A percentile compares a stretch with the other conserved stretches of the same genome.
Conservation (phyloP, 805 yeast genomes). For the Nakazawaea populi region DNA sequence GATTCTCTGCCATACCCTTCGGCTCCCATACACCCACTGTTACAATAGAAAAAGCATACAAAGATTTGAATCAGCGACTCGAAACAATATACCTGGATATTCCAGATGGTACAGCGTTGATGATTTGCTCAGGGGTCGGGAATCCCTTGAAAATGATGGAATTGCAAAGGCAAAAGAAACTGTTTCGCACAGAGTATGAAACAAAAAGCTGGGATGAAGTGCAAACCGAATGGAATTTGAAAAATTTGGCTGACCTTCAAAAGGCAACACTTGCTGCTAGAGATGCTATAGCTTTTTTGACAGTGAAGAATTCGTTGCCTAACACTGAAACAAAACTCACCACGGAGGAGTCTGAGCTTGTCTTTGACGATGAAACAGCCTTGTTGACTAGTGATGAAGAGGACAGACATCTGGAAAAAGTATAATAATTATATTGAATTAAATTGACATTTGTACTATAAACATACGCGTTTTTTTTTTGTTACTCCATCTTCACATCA, state of each 20-base stretch:
- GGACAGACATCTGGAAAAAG: not conserved
- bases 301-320: conserved; percentile 27
- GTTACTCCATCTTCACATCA: conserved; percentile 12
- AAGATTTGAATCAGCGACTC: conserved; percentile 38
- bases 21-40: conserved; percentile 12
- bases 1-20: conserved; percentile 13
- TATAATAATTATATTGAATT: too few species aligned
- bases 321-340: not conserved
- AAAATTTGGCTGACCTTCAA: conserved; percentile 40
- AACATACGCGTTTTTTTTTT: not conserved
- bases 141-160: conserved; percentile 44
- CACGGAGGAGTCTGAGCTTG: not conserved
- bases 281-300: conserved; percentile 51
- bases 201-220: conserved; percentile 36
- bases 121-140: conserved; percentile 61
- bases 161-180: conserved; percentile 37
- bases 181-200: conserved; percentile 37
- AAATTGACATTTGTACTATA: too few species aligned
- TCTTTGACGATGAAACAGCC: not conserved
- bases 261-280: conserved; percentile 48
- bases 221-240: conserved; percentile 45
- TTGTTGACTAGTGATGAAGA: not conserved
- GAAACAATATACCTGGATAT: conserved; percentile 40
- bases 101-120: conserved; percentile 54
- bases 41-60: conserved; percentile 16